Evolutionary conservation across 441 rosid genomes (phyloP).

Genomic region (Hura crepitans): DNA sequence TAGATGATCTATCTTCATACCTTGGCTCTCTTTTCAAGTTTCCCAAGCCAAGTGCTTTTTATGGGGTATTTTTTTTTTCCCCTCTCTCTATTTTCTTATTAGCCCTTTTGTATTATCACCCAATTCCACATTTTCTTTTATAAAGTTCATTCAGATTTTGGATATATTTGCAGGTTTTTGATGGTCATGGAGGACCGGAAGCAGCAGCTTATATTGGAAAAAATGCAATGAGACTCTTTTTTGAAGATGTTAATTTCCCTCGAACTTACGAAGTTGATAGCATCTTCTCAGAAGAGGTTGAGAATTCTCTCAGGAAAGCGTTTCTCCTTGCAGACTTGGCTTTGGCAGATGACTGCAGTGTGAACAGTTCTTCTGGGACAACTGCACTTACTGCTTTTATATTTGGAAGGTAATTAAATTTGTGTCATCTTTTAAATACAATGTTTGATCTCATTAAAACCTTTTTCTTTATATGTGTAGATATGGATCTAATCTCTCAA

Average conservation of each 20-base stretch:
- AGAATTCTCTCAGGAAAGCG: slow-evolving; percentile 64
- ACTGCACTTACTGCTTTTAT: slow-evolving; percentile 74
- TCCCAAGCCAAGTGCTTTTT: slow-evolving; percentile 67
- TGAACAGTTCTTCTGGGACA: slow-evolving; percentile 79
- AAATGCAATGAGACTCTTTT: slow-evolving; percentile 57
- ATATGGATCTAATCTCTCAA: not conserved
- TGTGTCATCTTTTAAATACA: not conserved
- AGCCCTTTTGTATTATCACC: no score
- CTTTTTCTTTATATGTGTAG: not conserved
- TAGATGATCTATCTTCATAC: slow-evolving; percentile 56
- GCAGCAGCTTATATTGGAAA: slow-evolving; percentile 70
- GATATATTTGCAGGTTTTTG: slow-evolving; percentile 59
- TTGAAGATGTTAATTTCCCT: slow-evolving; percentile 71
- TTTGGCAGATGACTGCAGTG: slow-evolving; percentile 64
- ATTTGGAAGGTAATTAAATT: slow-evolving; percentile 49
- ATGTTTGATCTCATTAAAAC: not conserved
- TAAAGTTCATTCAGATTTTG: slow-evolving; percentile 11
- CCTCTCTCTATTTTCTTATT: no score
- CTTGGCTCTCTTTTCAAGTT: slow-evolving; percentile 38
- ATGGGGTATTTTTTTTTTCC: slow-evolving; percentile 53
- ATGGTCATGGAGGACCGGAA: slow-evolving; percentile 88
- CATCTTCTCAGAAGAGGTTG: slow-evolving; percentile 47
- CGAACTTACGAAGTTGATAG: slow-evolving; percentile 48
- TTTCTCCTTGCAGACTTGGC: slow-evolving; percentile 72
- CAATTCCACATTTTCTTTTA: no score